Percentiles rank a stretch among this genome's conserved stretches.
Evolutionary conservation across 2,329 filamentous ascomycete species (phyloP).

Genomic region (Sclerotinia sclerotiorum): DNA sequence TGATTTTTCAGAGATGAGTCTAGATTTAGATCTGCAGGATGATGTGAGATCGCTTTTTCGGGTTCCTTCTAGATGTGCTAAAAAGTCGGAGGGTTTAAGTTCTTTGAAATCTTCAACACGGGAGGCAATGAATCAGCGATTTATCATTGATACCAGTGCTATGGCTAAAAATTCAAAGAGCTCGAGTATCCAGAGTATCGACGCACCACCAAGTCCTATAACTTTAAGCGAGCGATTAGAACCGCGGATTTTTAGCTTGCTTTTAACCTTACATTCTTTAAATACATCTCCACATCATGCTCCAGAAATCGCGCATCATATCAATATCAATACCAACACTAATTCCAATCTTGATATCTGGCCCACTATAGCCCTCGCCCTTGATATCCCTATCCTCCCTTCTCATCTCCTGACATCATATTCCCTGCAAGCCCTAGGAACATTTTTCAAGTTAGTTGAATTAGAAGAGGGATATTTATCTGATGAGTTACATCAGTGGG

Average conservation of each 20-base stretch:
- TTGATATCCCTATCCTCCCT: not conserved
- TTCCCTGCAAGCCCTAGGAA: not conserved
- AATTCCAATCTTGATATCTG: not conserved
- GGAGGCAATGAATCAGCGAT: not conserved
- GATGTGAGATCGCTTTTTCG: not conserved
- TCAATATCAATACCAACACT: no score
- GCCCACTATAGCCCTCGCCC: not conserved
- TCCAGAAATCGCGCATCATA: not conserved
- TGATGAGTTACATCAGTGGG: not conserved
- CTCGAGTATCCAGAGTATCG: not conserved
- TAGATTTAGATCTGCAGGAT: not conserved
- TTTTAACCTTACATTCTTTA: not conserved
- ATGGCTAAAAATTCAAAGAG: no score
- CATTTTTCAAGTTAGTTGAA: no score
- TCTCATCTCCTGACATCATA: not conserved
- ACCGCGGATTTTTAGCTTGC: no score
- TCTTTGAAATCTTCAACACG: not conserved
- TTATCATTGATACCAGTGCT: not conserved
- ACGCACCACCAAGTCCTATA: no score
- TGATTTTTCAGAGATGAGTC: no score
- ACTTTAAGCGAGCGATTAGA: not conserved
- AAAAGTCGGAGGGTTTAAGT: no score
- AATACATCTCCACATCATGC: no score
- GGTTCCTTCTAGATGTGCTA: not conserved
- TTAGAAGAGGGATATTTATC: not conserved